Evolutionary conservation across 768 basidiomycete genomes (phyloP), one percentile per base, ranked within the genome.

Genomic region (Termitomyces sp.): DNA sequence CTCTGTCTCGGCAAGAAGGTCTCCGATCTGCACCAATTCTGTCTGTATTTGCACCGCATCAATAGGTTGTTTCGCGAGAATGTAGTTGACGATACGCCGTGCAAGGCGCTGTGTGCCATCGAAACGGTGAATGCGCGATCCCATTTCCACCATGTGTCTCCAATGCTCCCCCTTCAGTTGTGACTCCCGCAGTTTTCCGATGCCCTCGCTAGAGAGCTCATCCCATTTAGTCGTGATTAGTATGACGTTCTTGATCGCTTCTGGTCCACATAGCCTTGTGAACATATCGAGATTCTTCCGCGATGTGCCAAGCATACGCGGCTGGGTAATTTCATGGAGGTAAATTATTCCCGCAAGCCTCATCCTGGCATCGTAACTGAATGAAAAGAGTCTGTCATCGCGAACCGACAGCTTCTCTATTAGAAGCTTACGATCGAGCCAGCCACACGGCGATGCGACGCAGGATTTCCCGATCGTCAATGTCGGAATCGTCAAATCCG

Each of bases 211-310:
- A 6, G 54, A 47, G 24, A 77, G 75, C 50, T 71, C 69, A 10
- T 67, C 70, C 79, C 80, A 81, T 74, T 75, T 80, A 8, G 74
- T 82, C 52, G 80, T 80, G 43, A 71, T 73, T 52, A 82, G 70
- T 44, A 79, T 70, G 43, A 82, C 79, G 54, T 80, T 78, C 56
- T 72, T 71, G 58, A 78, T 71, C 5, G 76, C 71, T 36, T 62
- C 67, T 20, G 72, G 69, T 26, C 80, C 81, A 58, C 80, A 81
- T 16, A 82, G 71, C 53, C 76, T 72, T 30, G 70, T 70, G 64
- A 82, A 82, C 64, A 82, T 72, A n/a, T 73, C 70, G 43, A 81
- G 72, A 62, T 80, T 82, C 62, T 72, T 74, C 36, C 71, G 68
- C 26, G 77, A 74, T 6, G 74, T 74, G 38, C 75, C 77, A 22